Evolutionary conservation across 2,329 filamentous ascomycete genomes (phyloP), one percentile per base, ranked within the genome.

Genomic region (Blastomyces emzantsi): DNA sequence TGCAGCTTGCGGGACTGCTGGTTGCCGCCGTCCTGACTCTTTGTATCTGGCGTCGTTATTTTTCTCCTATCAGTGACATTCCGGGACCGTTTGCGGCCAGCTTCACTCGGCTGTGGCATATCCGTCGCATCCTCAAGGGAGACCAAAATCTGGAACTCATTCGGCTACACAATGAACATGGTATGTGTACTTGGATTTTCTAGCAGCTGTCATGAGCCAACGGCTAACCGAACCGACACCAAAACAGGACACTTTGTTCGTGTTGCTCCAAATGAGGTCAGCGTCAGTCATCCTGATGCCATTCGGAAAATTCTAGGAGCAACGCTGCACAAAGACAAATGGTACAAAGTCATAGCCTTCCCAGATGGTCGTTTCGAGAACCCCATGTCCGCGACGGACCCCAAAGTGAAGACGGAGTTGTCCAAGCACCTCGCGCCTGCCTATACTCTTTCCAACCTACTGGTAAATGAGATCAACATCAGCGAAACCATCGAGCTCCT

Each of bases 221-320:
- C 25, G 22, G 6, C 43, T 49, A 52, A 60, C 30, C 41, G 11
- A 30, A 54, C 30, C 47, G 49, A 30, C 43, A 39, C 6, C 39
- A 45, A 59, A n/a, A 39, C 54, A 75, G 73, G 74, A 1, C 67
- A 73, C 41, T 80, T 80, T 66, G 75, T 81, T 39, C 77, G 79
- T 19, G 78, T 80, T 41, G 71, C 72, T 6, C 70, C 74, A 33
- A 75, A 80, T 60, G 78, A 81, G 71, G 73, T 81, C 64, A 79
- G 76, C 63, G 72, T 81, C 49, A 72, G 72, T 60, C 75, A 81
- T 65, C 75, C 77, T 1, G 73, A 78, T 64, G 79, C 73, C 17
- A 70, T 79, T 25, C 71, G 70, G 25, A 68, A 72, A 55, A 68
- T 80, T 15, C 71, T 79, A 1, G 66, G 74, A 36, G 70, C 68